These are phyloP conservation scores for Diutina scorzettiae DNA, from an alignment of 1,139 yeast species.

Conservation along the genomic window DNA sequence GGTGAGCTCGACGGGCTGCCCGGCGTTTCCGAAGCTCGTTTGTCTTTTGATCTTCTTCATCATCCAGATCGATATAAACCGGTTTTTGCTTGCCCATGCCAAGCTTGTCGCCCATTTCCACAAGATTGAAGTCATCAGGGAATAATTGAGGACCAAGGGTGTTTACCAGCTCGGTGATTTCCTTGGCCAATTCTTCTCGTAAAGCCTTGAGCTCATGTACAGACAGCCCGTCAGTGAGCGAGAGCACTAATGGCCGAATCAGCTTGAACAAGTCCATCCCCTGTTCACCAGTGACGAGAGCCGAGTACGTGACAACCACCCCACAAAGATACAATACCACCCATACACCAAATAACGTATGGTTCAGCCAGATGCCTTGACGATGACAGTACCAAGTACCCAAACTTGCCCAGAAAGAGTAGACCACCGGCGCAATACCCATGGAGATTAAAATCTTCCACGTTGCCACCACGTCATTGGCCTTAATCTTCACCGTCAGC, in stretches of 20 bases:
- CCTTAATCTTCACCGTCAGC: conserved; percentile 81
- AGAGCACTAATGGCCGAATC: conserved; percentile 67
- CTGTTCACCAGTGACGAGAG: conserved; percentile 81
- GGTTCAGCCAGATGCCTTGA: conserved; percentile 11
- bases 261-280: conserved; percentile 85
- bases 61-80: conserved; percentile 6
- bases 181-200: conserved; percentile 28
- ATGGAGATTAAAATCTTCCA: conserved; percentile 89
- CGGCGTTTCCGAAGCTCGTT: conserved; percentile 6
- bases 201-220: conserved; percentile 36
- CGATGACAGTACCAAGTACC: conserved; percentile 41
- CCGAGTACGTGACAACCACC: conserved; percentile 72
- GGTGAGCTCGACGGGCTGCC: neutral
- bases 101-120: conserved; percentile 23
- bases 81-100: conserved; percentile 17
- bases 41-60: conserved; percentile 13
- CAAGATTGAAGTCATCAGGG: conserved; percentile 35
- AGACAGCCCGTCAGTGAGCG: conserved; percentile 54
- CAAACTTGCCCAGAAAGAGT: conserved; percentile 63
- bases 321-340: conserved; percentile 40
- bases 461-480: conserved; percentile 87
- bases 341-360: conserved; percentile 24
- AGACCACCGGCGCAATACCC: conserved; percentile 81
- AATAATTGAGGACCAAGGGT: conserved; percentile 33
- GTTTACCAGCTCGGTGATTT: conserved; percentile 33